Evolutionary conservation across 176 grass and related monocot species (phyloP).

Genomic region (Oryza nivara): DNA sequence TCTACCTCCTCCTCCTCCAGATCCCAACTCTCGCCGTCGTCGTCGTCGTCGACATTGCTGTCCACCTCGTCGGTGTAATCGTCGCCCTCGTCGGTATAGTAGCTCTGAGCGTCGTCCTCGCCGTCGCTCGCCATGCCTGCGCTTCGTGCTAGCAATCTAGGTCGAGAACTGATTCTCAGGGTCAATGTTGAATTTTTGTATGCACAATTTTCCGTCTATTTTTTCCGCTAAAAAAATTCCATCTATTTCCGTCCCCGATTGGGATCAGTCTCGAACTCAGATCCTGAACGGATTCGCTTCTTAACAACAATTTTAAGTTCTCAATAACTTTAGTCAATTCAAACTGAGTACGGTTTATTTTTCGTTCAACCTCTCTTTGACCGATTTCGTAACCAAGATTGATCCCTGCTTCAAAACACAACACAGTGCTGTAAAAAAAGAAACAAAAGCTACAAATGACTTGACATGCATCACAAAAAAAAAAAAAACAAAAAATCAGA

Average conservation of each 20-base stretch:
- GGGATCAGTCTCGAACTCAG: neutral
- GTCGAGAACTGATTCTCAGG: neutral
- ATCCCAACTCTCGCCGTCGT: neutral
- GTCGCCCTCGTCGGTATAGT: neutral
- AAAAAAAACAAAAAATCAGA: too few relatives aligned
- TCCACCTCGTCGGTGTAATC: neutral
- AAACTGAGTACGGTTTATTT: too few relatives aligned
- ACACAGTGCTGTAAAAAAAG: too few relatives aligned
- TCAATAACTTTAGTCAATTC: too few relatives aligned
- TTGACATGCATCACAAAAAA: too few relatives aligned
- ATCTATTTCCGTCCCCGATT: neutral
- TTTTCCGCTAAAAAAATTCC: neutral
- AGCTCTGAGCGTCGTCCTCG: neutral
- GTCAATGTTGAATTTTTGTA: neutral
- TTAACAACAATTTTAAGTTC: too few relatives aligned
- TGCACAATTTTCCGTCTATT: too few relatives aligned
- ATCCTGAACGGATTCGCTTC: neutral
- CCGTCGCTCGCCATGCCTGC: conserved; percentile 19
- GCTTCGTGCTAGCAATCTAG: neutral
- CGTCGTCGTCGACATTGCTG: neutral
- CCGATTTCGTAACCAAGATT: too few relatives aligned
- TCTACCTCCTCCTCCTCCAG: neutral
- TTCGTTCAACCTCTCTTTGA: too few relatives aligned
- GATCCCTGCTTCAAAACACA: too few relatives aligned
- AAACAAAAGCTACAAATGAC: too few relatives aligned